Base-by-base conservation (phyloP, 2,329 filamentous ascomycete species). In the Rhytidhysteron rufulum region DNA sequence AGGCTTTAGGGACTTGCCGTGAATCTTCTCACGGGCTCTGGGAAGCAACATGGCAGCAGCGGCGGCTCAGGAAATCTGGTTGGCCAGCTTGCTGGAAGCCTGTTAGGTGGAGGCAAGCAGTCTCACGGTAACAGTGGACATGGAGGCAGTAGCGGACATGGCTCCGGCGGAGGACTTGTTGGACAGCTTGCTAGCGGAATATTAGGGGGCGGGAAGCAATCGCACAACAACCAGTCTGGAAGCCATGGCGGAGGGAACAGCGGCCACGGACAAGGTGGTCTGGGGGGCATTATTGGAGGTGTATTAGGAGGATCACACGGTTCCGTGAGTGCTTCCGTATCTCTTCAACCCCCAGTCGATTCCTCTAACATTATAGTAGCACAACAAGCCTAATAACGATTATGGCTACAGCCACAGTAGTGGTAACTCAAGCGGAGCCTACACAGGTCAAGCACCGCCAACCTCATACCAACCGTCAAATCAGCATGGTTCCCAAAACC, bases 391-490 rank as follows among this genome's bases (percentile, higher is more conserved):
- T 44, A 73, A 46, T 44, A 63, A 80, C 48, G 78, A 75, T 55
- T 87, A 78, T 57, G 83, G 81, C 22, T 85, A 85, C 60, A 79
- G 78, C 17, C 77, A 77, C 52, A 61, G 71, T 3, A 74, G 73
- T 31, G 69, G 75, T 17, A 52, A 54, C 3, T 53, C 55, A 31
- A 60, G 73, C 45, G 75, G 77, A 32, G 71, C 72, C 27, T 87
- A 86, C 60, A 74, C 69, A 44, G 83, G 81, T 40, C 71, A 77
- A 41, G 79, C 82, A 29, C 83, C 83, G 10, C 77, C 79, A n/a
- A 63, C 74, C 11, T 74, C 78, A 5, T 83, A 83, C 58, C 76
- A 82, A 51, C 65, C 71, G 16, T 49, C 49, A 7, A 53, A 53
- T 10, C 53, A 55, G 33, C 50, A 54, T 36, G 34, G 29, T 19